Base-by-base conservation (phyloP, 371 early-diverging fungal species). In the Mortierella sp. region DNA sequence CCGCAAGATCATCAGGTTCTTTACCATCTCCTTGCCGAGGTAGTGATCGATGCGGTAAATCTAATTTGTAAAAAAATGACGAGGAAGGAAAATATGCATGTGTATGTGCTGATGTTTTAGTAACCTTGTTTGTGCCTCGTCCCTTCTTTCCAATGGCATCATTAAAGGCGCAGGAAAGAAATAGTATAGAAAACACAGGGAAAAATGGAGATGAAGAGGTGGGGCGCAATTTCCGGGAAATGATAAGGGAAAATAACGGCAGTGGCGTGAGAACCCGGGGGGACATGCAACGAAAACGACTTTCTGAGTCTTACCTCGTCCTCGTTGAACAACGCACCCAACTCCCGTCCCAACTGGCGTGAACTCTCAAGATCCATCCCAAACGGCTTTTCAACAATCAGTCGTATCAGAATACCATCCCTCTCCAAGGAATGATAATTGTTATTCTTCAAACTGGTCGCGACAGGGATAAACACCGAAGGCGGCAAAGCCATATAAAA, bases 401-500 rank as follows among this genome's bases (percentile, higher is more conserved):
- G 78, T 16, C 95, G 92, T 84, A 93, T 96, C 42, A 80, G 81
- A 9, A 93, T 95, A 24, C 73, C 81, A 31, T 88, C 68, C 44
- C 38, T 42, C 42, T 68, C 63, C 7, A 63, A 6, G 34, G 31
- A 77, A 24, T 89, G 84, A 77, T 96, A 95, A 48, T 93, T 90
- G 77, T 92, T 86, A 21, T 92, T 91, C 81, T 94, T 93, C 71
- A 98, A 74, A 31, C 96, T 95, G 16, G 80, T 87, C 14, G 98
- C 93, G 11, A 99, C 97, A 7, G 92, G 88, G 42, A 95, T 92
- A 90, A 99, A 99, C 38, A 98, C 97, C 11, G 95, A 94, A 11
- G 99, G 99, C 24, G 99, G 99, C 52, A 99, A 89, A 0, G 99
- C 99, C 95, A 99, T 94, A 89, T 99, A 99, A 84, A 98, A 99